These are phyloP conservation scores for Allantophomopsis cytisporea DNA, from an alignment of 2,329 filamentous ascomycete species.

Conservation along the genomic window DNA sequence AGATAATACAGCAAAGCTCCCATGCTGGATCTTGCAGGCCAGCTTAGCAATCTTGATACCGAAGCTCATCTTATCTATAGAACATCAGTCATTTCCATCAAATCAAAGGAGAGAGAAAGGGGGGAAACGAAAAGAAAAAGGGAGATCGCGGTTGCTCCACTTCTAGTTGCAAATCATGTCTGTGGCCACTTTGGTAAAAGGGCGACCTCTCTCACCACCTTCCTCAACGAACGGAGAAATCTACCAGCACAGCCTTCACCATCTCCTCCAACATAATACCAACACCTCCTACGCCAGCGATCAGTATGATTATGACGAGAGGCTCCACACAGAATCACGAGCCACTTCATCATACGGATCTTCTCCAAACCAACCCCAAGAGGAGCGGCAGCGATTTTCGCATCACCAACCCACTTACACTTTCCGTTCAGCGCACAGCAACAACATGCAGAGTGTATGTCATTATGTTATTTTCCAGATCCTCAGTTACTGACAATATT, in stretches of 20 bases:
- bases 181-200: slow-evolving; percentile 19
- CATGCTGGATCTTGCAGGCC: too few species aligned
- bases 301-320: slow-evolving; percentile 12
- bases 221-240: slow-evolving; percentile 24
- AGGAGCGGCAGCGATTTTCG: not conserved
- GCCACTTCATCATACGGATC: slow-evolving; percentile 11
- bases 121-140: not conserved
- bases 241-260: slow-evolving; percentile 26
- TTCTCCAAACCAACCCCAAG: slow-evolving; percentile 13
- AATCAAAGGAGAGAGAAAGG: too few species aligned
- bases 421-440: not conserved
- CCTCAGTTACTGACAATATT: not conserved
- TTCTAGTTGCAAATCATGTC: too few species aligned
- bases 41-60: too few species aligned
- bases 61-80: too few species aligned
- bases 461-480: too few species aligned
- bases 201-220: slow-evolving; percentile 30
- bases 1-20: too few species aligned
- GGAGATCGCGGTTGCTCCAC: not conserved
- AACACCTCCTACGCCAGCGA: slow-evolving; percentile 13
- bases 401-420: not conserved
- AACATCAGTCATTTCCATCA: not conserved
- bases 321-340: slow-evolving; percentile 5
- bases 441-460: too few species aligned
- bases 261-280: slow-evolving; percentile 29